Evolutionary conservation across 768 basidiomycete species (phyloP).

Genomic region (Leccinellum luteum): DNA sequence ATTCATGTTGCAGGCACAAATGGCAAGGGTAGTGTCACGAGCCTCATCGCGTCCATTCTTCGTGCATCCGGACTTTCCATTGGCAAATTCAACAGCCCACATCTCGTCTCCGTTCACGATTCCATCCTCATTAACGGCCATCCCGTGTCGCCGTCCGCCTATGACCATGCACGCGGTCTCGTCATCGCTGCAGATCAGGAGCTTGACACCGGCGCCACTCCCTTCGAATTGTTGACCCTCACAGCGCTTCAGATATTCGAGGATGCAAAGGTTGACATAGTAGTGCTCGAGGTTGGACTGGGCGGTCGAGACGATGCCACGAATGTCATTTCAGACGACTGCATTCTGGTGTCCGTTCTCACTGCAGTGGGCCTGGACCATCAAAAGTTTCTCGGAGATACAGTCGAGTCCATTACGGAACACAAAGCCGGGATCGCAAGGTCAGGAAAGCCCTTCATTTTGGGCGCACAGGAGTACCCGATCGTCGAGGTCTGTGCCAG

Average conservation of each 20-base stretch:
- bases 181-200: slow-evolving; percentile 50
- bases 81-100: slow-evolving; percentile 92
- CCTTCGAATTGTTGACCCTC: slow-evolving; percentile 84
- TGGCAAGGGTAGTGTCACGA: slow-evolving; percentile 93
- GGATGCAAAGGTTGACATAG: slow-evolving; percentile 65
- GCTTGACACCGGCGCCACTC: slow-evolving; percentile 50
- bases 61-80: slow-evolving; percentile 51
- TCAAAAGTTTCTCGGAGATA: slow-evolving; percentile 81
- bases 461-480: slow-evolving; percentile 59
- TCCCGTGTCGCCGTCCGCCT: slow-evolving; percentile 49
- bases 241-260: slow-evolving; percentile 80
- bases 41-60: slow-evolving; percentile 77
- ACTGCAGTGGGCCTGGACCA: slow-evolving; percentile 93
- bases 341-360: slow-evolving; percentile 74
- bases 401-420: slow-evolving; percentile 66
- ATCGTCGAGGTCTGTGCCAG: slow-evolving; percentile 47
- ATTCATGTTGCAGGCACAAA: slow-evolving; percentile 95
- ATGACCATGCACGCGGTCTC: slow-evolving; percentile 40
- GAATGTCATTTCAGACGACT: slow-evolving; percentile 73
- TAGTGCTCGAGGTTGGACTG: slow-evolving; percentile 92
- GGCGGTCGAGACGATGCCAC: slow-evolving; percentile 93
- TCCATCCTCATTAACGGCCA: slow-evolving; percentile 65
- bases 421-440: slow-evolving; percentile 87
- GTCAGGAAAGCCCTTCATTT: slow-evolving; percentile 54
- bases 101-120: slow-evolving; percentile 76